phyloP scores from a whole-genome alignment of 805 yeast species.

The Debaryomyces hansenii region DNA sequence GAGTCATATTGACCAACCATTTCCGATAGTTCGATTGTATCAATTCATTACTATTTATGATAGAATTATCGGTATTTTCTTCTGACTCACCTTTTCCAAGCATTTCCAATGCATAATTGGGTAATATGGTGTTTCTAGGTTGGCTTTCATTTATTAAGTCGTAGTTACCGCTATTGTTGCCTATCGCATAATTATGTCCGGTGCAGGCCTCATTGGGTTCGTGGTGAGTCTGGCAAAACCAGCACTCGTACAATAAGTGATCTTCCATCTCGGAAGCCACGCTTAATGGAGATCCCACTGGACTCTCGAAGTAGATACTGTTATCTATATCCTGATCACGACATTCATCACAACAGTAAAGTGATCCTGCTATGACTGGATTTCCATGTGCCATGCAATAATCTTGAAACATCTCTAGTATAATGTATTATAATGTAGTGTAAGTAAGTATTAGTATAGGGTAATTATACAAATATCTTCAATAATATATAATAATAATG shows the following conservation, averaged over 20 bases:
- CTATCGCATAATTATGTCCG: background rate
- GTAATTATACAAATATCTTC: background rate
- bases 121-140: background rate
- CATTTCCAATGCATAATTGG: background rate
- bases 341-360: slow-evolving; percentile 21
- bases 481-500: background rate
- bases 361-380: slow-evolving; percentile 17
- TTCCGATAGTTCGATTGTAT: slow-evolving; percentile 23
- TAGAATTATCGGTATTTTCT: slow-evolving; percentile 6
- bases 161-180: background rate
- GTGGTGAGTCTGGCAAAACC: slow-evolving; percentile 13
- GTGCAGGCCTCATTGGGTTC: slow-evolving; percentile 5
- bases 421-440: background rate
- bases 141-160: background rate
- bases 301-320: background rate
- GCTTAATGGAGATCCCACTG: background rate
- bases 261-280: background rate
- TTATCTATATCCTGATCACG: slow-evolving; percentile 13
- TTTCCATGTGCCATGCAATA: slow-evolving; percentile 21
- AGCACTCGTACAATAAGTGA: slow-evolving; percentile 16
- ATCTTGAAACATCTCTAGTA: slow-evolving; percentile 15
- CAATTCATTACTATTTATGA: slow-evolving; percentile 13
- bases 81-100: background rate
- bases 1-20: slow-evolving; percentile 21
- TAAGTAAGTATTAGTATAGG: background rate